Evolutionary conservation across 495 filamentous ascomycete species (phyloP), one percentile per base, ranked within the genome.

Genomic region (Massariosphaeria phaeospora): DNA sequence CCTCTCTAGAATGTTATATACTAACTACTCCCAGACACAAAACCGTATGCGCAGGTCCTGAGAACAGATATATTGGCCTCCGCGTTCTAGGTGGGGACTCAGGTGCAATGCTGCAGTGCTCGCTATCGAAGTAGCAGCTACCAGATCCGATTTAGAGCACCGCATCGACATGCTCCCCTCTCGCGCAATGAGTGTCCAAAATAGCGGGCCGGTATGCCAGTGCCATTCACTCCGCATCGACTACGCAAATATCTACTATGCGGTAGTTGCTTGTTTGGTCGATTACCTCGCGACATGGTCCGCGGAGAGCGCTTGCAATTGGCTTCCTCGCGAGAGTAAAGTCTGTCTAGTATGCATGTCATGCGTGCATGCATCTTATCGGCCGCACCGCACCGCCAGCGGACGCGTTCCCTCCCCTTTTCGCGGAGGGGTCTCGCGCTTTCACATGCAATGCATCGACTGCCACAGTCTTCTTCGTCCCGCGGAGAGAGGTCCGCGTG

Each of bases 31-130:
- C n/a, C 36, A 57, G 61, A 42, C 63, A 80, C 68, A 82, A 83
- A 71, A 65, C 82, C 26, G 69, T 83, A 50, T 80, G 77, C 58
- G 72, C 72, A 9, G 78, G 79, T 2, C 72, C 72, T 13, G 73
- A 79, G 45, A 78, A 82, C 68, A 81, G 78, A 68, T 71, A 81
- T 39, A 78, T 82, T 13, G 79, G 79, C 17, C 55, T 83, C 61
- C 79, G 82, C 61, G 79, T 83, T 29, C 57, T 83, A 21, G 79
- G 80, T 30, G 66, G 73, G 5, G 76, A 75, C 2, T 74, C 75
- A 24, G 74, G 50, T 13, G 63, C 63, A 39, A 66, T 66, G 48
- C 51, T 66, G 12, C 60, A 66, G 27, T 55, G 55, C 18, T 63
- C 2, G 60, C 63, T 12, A 50, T 62, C 11, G 63, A 66, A 39